Evolutionary conservation across 306 rosid species (phyloP), one percentile per base, ranked within the genome.

Genomic region (Parietaria judaica): DNA sequence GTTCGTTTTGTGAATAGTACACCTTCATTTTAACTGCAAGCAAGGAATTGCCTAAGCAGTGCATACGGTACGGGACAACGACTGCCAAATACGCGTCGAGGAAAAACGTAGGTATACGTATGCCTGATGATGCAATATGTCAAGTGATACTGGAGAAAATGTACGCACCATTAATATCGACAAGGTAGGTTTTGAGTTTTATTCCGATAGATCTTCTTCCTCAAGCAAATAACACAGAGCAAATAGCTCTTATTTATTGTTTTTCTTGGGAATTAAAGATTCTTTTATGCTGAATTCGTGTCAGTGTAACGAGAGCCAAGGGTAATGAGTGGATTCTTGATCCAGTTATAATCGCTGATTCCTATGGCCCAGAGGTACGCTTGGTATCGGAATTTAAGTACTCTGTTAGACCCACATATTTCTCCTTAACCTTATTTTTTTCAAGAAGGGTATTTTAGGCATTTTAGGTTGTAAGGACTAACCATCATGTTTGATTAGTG

Each of bases 11-110:
- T 70, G 76, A 62, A 77, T 89, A 91, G 96, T 91, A 91, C 76
- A 91, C 98, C 51, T 91, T 91, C 80, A 83, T 91, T 81, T 61
- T 91, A 71, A 77, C 83, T 67, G 98, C 98, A 60, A 91, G 88
- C 80, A 91, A 91, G 76, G 90, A 74, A 60, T 74, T 91, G 60
- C 98, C 98, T 1, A 91, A 88, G 69, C 92, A 80, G 63, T 91
- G 96, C 72, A 79, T 82, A 74, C 80, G 88, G 79, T 84, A 62
- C 65, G 95, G 92, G 66, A 88, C 89, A 12, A 57, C 86, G 35
- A 11, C 81, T 63, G 82, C 95, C 62, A 91, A 84, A 75, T 85
- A 73, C 67, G 79, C 89, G 36, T 54, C 79, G 36, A 78, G 95
- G 66, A 91, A 85, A 81, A 80, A 82, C 49, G 98, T 88, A 43